Base-by-base conservation (phyloP, 352 stramenopile species). In the Pythium folliculosum region DNA sequence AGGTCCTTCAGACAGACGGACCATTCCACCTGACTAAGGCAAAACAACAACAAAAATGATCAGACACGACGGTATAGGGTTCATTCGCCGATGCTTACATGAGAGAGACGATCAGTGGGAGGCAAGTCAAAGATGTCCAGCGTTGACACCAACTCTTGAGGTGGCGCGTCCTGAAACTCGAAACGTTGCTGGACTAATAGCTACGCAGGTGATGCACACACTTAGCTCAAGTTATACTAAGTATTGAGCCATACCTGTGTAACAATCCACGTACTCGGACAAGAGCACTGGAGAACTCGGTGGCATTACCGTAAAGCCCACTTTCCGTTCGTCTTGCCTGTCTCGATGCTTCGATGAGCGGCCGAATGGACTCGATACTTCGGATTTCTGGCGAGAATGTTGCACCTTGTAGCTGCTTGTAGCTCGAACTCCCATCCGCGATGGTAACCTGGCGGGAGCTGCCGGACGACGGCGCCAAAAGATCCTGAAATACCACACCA, bases 81-180 rank as follows among this genome's bases (percentile, higher is more conserved):
- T 5, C 27, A 32, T 32, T 32, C 27, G 5, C 27, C 27, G 5
- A 32, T 32, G 27, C 27, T 32, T 60, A 86, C 82, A 30, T 75
- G 68, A 3, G 69, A 55, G n/a, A 91, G 77, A 21, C 75, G 76
- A 44, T 91, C 72, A 13, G 77, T 82, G 14, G 77, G 64, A 14
- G 80, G 79, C 4, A 84, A 43, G 43, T 91, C 78, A 0, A 86
- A 61, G 2, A 89, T 21, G 21, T 84, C 70, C 5, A 89, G 65
- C 2, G 63, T 71, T 2, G 80, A 91, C 10, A 73, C 12, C 25
- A 87, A 60, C 25, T 83, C 73, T 61, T 87, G 77, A 9, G 64
- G 54, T 37, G 71, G 58, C 0, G 61, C 65, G 1, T 87, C 72
- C 5, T 67, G 69, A 13, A 81, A 76, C n/a, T 25, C 22, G 17